Evolutionary conservation across 306 rosid genomes (phyloP), one percentile per base, ranked within the genome.

Genomic region (Begonia fuchsioides): DNA sequence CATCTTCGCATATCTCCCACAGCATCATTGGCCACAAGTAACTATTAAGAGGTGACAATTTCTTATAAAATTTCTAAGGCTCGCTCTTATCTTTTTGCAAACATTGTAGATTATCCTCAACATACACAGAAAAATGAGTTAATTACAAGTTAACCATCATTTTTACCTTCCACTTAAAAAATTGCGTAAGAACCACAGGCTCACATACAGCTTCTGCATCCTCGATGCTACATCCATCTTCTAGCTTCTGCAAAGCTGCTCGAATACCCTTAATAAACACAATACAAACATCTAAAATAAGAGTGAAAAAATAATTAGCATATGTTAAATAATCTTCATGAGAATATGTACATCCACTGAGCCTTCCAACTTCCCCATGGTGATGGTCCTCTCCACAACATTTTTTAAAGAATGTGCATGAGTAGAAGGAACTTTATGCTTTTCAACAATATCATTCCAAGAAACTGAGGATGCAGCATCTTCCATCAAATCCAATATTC

Each of bases 121-220:
- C 26, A 20, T 7, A 20, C 32, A 0, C 32, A 20, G 32, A 20
- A 20, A 20, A 20, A 3, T 20, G 32, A 20, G 32, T 20, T 20
- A 20, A 20, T 20, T 7, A 20, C 35, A 26, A 8, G 8, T 26
- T 4, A 26, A 26, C 35, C 35, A 26, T 26, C 35, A 26, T 8
- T 26, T 8, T 26, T 62, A 90, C 98, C 98, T 67, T 84, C 98
- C 98, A 90, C 72, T 61, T 81, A 64, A 57, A 81, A 60, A 90
- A 62, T 66, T 63, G 92, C 39, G 43, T 60, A 59, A 90, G 64
- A 62, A 79, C 64, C 40, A 79, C 92, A 11, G 76, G 85, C 35
- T 68, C 75, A 59, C 98, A 90, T 57, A 85, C 83, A 58, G 86
- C 85, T 74, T 71, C 67, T 47, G 79, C 86, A 60, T 85, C 83